phyloP scores from a whole-genome alignment of 2,329 filamentous ascomycete genomes.

The Colletotrichum gloeosporioides region DNA sequence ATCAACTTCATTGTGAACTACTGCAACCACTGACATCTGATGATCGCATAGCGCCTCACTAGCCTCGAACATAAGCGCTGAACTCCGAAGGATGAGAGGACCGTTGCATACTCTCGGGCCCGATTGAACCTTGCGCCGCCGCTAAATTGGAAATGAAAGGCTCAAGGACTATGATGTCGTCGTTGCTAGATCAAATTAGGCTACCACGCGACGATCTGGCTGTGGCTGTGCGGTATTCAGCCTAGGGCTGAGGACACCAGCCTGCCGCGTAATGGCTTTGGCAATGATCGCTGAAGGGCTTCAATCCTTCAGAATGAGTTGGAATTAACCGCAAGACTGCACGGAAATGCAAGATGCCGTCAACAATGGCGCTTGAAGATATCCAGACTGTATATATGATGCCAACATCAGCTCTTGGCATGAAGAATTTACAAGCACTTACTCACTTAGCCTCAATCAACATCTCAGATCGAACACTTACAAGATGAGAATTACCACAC shows the following conservation, averaged over 20 bases:
- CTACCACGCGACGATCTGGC: background rate
- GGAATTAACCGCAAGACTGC: background rate
- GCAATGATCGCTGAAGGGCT: background rate
- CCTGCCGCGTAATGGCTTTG: background rate
- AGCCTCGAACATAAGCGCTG: background rate
- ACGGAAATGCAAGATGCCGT: background rate
- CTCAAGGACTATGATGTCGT: background rate
- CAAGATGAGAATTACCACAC: background rate
- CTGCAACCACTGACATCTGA: background rate
- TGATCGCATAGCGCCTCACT: background rate
- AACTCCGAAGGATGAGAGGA: background rate
- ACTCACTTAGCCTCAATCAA: background rate
- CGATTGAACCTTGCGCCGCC: background rate
- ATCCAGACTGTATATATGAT: background rate
- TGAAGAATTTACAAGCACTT: background rate
- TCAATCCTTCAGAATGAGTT: background rate
- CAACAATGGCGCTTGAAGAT: background rate
- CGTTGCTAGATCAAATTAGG: background rate
- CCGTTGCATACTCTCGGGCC: background rate
- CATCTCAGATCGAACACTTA: background rate
- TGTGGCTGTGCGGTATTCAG: background rate
- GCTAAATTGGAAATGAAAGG: background rate
- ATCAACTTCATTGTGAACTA: background rate
- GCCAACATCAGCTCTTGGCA: background rate
- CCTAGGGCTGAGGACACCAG: background rate